Evolutionary conservation across 345 rosid species (phyloP), one percentile per base, ranked within the genome.

Genomic region (Brassica carinata): DNA sequence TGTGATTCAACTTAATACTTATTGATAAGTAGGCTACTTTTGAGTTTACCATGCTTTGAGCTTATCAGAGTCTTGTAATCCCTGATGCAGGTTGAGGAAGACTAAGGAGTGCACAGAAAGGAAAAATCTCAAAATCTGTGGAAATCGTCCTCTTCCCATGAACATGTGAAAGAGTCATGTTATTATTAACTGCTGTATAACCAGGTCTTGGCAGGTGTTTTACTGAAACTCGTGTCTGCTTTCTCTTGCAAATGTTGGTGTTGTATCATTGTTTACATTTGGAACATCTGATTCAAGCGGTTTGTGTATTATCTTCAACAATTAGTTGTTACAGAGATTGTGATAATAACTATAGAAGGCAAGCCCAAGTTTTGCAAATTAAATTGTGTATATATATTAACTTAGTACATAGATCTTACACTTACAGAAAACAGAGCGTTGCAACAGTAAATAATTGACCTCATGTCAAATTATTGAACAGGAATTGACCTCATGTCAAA

Each of bases 231-330:
- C 34, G 43, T 31, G 51, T 64, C 43, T 38, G 3, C 64, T 64
- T 65, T 64, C n/a, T 65, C 64, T 66, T 30, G 45, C 64, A 31
- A 57, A 75, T 18, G 71, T 65, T 27, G 63, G 18, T 43, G 62
- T 7, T 48, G 61, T 64, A 63, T 73, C 29, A 23, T 8, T 62
- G 59, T 11, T 62, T 4, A 64, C 67, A 64, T 23, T 23, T 29
- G 69, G 26, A 65, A 14, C 69, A n/a, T 31, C 68, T n/a, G 23
- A 64, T 65, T 31, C 57, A 14, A 48, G 14, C 7, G 5, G 15
- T 48, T 48, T 48, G 57, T 13, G 5, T 14, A n/a, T 53, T n/a
- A 53, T 53, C 58, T 17, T 55, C 62, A 55, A 55, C 62, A 55
- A 26, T 55, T 48, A 48, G 57, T 55, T 55, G 9, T 55, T 55